phyloP scores from a whole-genome alignment of 1,139 yeast species.

The Candida tropicalis region DNA sequence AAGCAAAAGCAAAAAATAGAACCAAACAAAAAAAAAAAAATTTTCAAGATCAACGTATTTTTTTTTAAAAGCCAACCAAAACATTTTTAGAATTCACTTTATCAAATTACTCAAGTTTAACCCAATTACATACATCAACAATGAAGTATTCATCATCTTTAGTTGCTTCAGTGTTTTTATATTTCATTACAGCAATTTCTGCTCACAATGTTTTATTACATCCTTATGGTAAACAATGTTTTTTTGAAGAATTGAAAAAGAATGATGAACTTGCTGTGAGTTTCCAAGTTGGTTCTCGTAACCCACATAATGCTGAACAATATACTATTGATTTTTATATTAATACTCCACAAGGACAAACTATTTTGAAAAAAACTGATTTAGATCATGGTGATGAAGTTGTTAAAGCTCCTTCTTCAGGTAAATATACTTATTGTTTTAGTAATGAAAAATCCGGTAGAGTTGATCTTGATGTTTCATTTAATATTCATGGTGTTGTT shows the following conservation, averaged over 20 bases:
- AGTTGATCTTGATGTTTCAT: slow-evolving; percentile 87
- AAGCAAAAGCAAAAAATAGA: not conserved
- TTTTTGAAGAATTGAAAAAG: slow-evolving; percentile 76
- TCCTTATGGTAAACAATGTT: slow-evolving; percentile 88
- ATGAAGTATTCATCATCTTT: slow-evolving; percentile 5
- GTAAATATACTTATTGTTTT: slow-evolving; percentile 89
- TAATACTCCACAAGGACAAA: slow-evolving; percentile 60
- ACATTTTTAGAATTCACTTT: too few species aligned
- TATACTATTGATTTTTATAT: slow-evolving; percentile 72
- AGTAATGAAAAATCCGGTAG: slow-evolving; percentile 77
- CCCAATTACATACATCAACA: too few species aligned
- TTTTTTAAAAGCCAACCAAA: not conserved
- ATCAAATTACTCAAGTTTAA: too few species aligned
- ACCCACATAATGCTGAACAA: slow-evolving; percentile 77
- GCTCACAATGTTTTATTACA: slow-evolving; percentile 86
- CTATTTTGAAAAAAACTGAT: slow-evolving; percentile 50
- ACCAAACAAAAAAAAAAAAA: not conserved
- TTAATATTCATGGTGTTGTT: slow-evolving; percentile 92
- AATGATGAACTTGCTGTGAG: slow-evolving; percentile 88
- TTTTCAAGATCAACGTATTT: slow-evolving; percentile 3
- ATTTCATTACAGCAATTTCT: slow-evolving; percentile 6
- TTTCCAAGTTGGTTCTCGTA: slow-evolving; percentile 93
- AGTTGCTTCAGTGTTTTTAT: slow-evolving; percentile 1
- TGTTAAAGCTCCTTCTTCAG: slow-evolving; percentile 63
- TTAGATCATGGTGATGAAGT: slow-evolving; percentile 83